Evolutionary conservation across 768 basidiomycete genomes (phyloP), one percentile per base, ranked within the genome.

Genomic region (Lactarius pseudohatsudake): DNA sequence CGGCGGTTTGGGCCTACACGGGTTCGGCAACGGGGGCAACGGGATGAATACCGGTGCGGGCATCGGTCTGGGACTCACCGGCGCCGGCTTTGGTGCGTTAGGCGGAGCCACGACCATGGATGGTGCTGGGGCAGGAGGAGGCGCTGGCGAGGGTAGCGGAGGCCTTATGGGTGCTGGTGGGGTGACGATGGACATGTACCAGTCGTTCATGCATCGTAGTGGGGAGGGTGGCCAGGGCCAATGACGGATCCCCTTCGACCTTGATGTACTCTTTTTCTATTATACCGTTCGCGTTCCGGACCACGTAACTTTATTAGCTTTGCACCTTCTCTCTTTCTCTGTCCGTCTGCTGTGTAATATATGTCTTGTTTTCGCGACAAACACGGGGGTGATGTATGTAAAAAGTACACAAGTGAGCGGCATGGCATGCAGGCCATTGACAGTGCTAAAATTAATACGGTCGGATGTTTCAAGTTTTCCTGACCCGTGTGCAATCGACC

Each of bases 141-240:
- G 47, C 10, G 47, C 47, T 18, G 57, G 45, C n/a, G 64, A 18
- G 7, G 41, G 34, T 22, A 34, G 34, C 1, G 34, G 34, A 34
- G 34, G 34, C 2, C 22, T 20, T 45, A 62, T 36, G n/a, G n/a
- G 50, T 13, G 65, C 64, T 7, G 6, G 32, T 32, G n/a, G 54
- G 59, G 5, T 69, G 34, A 63, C 70, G 47, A 10, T 40, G 34
- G 70, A 64, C 28, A 65, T 69, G 70, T 43, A 56, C 6, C 68
- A 71, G 28, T 68, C 68, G 36, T 71, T 66, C n/a, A 34, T 71
- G 64, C 68, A 69, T 22, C 68, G 70, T 5, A 69, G 30, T 32
- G 68, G 62, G 43, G 65, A 64, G 34, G 68, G 57, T 20, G 64
- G 70, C 45, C 67, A 61, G 47, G 64, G 69, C 3, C 34, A 63